Conservation (phyloP, 2,329 filamentous ascomycete species). For the Gaeumannomyces tritici region DNA sequence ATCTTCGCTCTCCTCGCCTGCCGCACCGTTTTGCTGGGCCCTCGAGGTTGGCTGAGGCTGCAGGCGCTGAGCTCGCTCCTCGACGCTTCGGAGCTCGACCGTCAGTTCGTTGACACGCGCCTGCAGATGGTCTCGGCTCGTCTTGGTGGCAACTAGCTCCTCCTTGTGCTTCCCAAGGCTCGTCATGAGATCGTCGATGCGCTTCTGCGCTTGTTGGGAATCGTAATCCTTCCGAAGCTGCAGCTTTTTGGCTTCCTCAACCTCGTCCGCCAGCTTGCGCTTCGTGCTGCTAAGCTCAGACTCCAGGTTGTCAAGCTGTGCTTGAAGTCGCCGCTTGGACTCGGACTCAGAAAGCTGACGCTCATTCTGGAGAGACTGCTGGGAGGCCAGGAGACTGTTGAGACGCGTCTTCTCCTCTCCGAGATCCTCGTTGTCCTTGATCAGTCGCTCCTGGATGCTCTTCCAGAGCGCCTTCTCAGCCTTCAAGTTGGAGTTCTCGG, state of each 20-base stretch:
- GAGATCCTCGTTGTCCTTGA: slow-evolving; percentile 77
- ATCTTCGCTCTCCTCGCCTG: slow-evolving; percentile 28
- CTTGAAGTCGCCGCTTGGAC: slow-evolving; percentile 67
- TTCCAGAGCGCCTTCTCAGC: slow-evolving; percentile 94
- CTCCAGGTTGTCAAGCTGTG: slow-evolving; percentile 69
- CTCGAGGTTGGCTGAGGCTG: slow-evolving; percentile 68
- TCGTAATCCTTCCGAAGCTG: slow-evolving; percentile 84
- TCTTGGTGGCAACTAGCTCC: slow-evolving; percentile 78
- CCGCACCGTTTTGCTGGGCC: slow-evolving; percentile 27
- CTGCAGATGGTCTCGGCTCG: slow-evolving; percentile 81
- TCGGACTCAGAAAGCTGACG: slow-evolving; percentile 79
- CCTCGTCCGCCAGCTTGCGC: slow-evolving; percentile 72
- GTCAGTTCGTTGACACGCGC: slow-evolving; percentile 79
- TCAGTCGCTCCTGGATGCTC: slow-evolving; percentile 79
- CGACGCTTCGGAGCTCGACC: slow-evolving; percentile 78
- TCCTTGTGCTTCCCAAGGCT: slow-evolving; percentile 75
- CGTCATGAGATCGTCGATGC: slow-evolving; percentile 82
- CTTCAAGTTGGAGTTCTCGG: slow-evolving; percentile 86
- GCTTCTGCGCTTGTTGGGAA: slow-evolving; percentile 75
- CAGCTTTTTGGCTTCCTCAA: slow-evolving; percentile 76
- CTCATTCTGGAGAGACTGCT: slow-evolving; percentile 88
- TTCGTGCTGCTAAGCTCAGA: slow-evolving; percentile 69
- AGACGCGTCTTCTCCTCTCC: slow-evolving; percentile 77
- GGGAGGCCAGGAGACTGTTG: slow-evolving; percentile 70
- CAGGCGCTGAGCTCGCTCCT: slow-evolving; percentile 75